Conservation (phyloP, 805 yeast species). For the Lachancea mirantina region DNA sequence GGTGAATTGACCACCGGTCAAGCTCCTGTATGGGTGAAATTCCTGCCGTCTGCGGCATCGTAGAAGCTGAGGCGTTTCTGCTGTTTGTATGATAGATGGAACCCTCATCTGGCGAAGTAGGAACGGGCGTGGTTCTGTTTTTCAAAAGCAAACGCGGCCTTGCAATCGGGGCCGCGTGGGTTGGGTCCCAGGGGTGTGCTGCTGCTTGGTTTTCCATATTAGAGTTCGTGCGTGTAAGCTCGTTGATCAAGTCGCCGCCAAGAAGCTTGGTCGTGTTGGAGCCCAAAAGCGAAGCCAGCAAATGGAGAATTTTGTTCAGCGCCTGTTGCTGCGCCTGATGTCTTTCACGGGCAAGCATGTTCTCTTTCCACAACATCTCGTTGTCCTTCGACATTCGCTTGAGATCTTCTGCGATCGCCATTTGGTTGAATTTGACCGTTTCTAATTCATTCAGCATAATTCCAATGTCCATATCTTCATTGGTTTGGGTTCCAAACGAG, state of each 20-base stretch:
- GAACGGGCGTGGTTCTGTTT: constrained; percentile 20
- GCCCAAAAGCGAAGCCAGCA: constrained; percentile 60
- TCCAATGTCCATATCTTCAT: constrained; percentile 10
- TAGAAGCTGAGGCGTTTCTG: neutral
- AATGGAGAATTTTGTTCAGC: constrained; percentile 77
- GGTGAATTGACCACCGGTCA: constrained; percentile 7
- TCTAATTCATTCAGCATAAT: constrained; percentile 63
- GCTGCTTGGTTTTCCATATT: neutral
- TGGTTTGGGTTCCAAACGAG: constrained; percentile 16
- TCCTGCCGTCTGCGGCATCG: too few species aligned
- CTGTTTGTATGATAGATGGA: neutral
- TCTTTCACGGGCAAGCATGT: constrained; percentile 73
- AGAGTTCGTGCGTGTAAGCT: constrained; percentile 8
- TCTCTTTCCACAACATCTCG: constrained; percentile 86
- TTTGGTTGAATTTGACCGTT: constrained; percentile 66
- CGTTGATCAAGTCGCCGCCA: constrained; percentile 10
- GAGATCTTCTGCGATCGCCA: constrained; percentile 76
- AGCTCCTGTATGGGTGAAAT: constrained; percentile 9
- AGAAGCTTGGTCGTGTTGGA: constrained; percentile 10
- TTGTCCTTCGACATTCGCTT: constrained; percentile 80
- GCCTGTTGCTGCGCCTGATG: constrained; percentile 83
- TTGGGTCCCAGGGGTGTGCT: constrained; percentile 5
- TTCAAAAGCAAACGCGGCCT: constrained; percentile 18
- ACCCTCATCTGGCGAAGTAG: neutral
- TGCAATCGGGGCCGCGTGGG: constrained; percentile 1